phyloP scores from a whole-genome alignment of 1,284 basidiomycete genomes.

The Filobasidium uniguttulatum region DNA sequence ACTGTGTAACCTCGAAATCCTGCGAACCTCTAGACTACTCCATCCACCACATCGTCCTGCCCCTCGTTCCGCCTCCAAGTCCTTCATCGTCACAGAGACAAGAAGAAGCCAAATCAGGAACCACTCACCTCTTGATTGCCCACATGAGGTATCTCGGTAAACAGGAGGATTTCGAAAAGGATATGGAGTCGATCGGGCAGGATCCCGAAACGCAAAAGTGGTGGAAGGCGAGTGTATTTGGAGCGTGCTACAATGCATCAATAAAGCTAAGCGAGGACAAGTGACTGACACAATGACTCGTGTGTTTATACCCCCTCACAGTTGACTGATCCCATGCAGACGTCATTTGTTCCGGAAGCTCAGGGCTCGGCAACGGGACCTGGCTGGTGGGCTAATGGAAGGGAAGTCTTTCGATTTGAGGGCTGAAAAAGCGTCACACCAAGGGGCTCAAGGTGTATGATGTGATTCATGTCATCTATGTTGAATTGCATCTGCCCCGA shows the following conservation, averaged over 20 bases:
- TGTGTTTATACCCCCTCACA: conserved; percentile 7
- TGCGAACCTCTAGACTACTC: conserved; percentile 47
- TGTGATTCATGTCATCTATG: too few relatives aligned
- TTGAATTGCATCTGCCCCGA: too few relatives aligned
- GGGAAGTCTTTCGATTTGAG: conserved; percentile 63
- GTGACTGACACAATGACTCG: not conserved
- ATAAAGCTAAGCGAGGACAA: not conserved
- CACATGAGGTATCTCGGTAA: conserved; percentile 37
- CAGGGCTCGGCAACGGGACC: conserved; percentile 52
- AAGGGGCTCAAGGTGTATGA: too few relatives aligned
- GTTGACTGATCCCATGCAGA: conserved; percentile 57
- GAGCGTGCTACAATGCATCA: not conserved
- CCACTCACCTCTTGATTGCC: conserved; percentile 47
- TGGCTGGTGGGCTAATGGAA: conserved; percentile 55
- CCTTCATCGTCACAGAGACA: conserved; percentile 3
- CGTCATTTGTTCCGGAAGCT: conserved; percentile 54
- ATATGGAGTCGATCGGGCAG: conserved; percentile 52
- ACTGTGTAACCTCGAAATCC: not conserved
- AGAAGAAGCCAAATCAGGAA: not conserved
- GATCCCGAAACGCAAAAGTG: conserved; percentile 56
- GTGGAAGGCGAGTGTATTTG: conserved; percentile 48
- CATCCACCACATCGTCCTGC: conserved; percentile 53
- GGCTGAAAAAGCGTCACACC: conserved; percentile 25
- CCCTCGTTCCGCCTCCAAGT: conserved; percentile 21
- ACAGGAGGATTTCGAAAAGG: conserved; percentile 45